These are phyloP conservation scores for Garcia nutans DNA, from an alignment of 345 rosid species.

Conservation along the genomic window DNA sequence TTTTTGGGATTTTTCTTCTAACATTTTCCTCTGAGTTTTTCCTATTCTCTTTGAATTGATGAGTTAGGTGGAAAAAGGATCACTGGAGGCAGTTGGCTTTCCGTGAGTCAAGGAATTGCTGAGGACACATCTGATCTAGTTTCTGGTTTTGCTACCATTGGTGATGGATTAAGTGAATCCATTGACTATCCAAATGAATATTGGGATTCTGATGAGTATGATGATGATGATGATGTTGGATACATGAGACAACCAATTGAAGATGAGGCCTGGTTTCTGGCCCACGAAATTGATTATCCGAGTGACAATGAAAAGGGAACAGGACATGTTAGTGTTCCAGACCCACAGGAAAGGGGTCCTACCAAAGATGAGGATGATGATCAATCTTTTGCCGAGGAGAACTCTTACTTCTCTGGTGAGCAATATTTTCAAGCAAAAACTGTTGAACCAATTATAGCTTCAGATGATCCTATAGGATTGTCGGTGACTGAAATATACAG, in stretches of 20 bases:
- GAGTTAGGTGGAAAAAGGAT: constrained; percentile 71
- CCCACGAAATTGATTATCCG: constrained; percentile 98
- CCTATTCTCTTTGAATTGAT: constrained; percentile 18
- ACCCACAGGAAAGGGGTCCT: constrained; percentile 71
- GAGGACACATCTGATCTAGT: constrained; percentile 97
- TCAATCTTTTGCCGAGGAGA: constrained; percentile 91
- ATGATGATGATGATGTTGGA: constrained; percentile 96
- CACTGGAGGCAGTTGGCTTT: constrained; percentile 92
- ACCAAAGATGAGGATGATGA: constrained; percentile 85
- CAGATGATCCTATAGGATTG: constrained; percentile 75
- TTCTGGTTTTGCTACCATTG: constrained; percentile 97
- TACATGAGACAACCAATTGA: constrained; percentile 96
- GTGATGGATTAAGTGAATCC: constrained; percentile 94
- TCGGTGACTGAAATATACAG: constrained; percentile 65
- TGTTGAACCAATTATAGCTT: constrained; percentile 55
- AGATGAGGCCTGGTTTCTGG: constrained; percentile 98
- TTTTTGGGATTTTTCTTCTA: background rate
- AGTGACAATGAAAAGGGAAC: constrained; percentile 97
- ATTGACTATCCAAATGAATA: constrained; percentile 86
- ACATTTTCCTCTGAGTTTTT: constrained; percentile 14
- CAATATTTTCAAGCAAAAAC: constrained; percentile 63
- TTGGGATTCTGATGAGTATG: constrained; percentile 99
- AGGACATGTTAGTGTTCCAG: constrained; percentile 77
- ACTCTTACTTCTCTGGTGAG: constrained; percentile 93
- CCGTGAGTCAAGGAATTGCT: constrained; percentile 95